These are phyloP conservation scores for Hypoxylon sp. DNA, from an alignment of 2,329 filamentous ascomycete genomes.

Conservation along the genomic window DNA sequence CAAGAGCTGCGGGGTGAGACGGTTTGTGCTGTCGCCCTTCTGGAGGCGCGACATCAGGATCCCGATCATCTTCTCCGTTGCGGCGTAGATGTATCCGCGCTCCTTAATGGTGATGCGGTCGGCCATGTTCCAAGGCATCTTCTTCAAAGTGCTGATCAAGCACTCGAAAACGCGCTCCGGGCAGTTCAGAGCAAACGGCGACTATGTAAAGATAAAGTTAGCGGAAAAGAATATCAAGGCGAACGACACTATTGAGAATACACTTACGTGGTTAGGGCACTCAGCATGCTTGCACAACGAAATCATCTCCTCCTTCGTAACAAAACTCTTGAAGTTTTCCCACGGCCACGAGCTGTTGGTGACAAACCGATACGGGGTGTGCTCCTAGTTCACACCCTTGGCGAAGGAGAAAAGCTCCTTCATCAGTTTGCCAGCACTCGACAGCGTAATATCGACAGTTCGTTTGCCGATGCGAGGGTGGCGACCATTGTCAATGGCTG, in stretches of 20 bases:
- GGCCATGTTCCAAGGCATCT: slow-evolving; percentile 74
- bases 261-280: slow-evolving; percentile 71
- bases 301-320: slow-evolving; percentile 73
- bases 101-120: slow-evolving; percentile 70
- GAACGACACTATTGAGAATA: background rate
- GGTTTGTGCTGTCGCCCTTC: slow-evolving; percentile 57
- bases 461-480: slow-evolving; percentile 69
- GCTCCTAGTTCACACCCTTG: slow-evolving; percentile 68
- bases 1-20: slow-evolving; percentile 67
- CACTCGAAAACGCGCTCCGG: slow-evolving; percentile 76
- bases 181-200: slow-evolving; percentile 71
- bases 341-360: slow-evolving; percentile 58
- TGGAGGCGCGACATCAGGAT: slow-evolving; percentile 55
- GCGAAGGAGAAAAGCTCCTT: slow-evolving; percentile 73
- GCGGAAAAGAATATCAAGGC: slow-evolving; percentile 30
- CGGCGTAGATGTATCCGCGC: slow-evolving; percentile 67
- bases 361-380: slow-evolving; percentile 58
- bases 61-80: slow-evolving; percentile 64
- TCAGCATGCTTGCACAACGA: slow-evolving; percentile 76
- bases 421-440: slow-evolving; percentile 71
- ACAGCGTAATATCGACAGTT: slow-evolving; percentile 69
- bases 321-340: slow-evolving; percentile 71
- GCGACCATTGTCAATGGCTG: slow-evolving; percentile 49
- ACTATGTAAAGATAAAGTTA: slow-evolving; percentile 57
- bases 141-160: slow-evolving; percentile 73